Evolutionary conservation across 768 basidiomycete species (phyloP).

Genomic region (Obba rivulosa): DNA sequence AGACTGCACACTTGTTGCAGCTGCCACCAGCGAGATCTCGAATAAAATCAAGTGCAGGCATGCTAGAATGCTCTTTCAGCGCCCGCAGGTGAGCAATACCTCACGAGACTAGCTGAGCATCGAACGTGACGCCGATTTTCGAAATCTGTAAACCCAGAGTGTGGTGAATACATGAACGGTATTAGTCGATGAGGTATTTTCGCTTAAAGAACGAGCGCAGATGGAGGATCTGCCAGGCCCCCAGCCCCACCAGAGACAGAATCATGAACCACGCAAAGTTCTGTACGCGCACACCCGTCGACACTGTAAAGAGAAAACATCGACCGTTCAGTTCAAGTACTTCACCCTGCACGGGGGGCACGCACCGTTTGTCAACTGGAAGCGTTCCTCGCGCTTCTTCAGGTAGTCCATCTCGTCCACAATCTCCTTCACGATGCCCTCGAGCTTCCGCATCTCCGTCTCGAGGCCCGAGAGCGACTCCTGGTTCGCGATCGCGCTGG

Average conservation of each 20-base stretch:
- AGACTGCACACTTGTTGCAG: too few relatives aligned
- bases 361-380: constrained; percentile 85
- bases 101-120: too few relatives aligned
- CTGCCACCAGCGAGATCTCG: too few relatives aligned
- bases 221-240: constrained; percentile 94
- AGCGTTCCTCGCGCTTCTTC: constrained; percentile 82
- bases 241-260: constrained; percentile 68
- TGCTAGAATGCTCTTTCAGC: too few relatives aligned
- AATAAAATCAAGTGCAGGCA: too few relatives aligned
- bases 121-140: too few relatives aligned
- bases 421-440: constrained; percentile 91
- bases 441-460: constrained; percentile 97
- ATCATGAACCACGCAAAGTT: constrained; percentile 91
- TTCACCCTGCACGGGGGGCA: background rate
- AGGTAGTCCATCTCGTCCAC: constrained; percentile 91
- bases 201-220: constrained; percentile 93
- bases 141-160: background rate
- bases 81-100: too few relatives aligned
- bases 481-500: constrained; percentile 95
- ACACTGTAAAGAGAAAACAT: constrained; percentile 48
- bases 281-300: constrained; percentile 87
- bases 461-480: constrained; percentile 94
- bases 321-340: background rate
- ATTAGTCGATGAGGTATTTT: constrained; percentile 81
- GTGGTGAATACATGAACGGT: background rate